A percentile compares a stretch with the other conserved stretches of the same genome.
Conservation (phyloP, 352 stramenopile species). For the Aphanomyces cochlioides region DNA sequence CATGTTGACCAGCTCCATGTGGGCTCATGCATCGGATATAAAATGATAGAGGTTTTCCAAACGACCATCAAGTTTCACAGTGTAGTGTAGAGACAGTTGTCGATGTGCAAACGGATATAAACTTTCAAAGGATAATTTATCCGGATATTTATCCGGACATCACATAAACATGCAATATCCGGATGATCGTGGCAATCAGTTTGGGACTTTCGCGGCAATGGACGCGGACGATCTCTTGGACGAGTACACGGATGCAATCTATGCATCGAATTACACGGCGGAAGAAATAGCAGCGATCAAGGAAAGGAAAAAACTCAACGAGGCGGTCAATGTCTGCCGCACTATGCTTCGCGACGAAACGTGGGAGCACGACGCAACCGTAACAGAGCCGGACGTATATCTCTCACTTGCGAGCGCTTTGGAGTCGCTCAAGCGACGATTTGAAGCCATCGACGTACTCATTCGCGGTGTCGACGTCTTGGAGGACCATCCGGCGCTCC, state of each 20-base stretch:
- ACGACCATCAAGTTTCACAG: not conserved
- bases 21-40: not conserved
- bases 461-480: conserved; percentile 11
- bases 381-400: conserved; percentile 26
- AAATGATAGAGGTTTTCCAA: conserved; percentile 20
- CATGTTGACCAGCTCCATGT: not conserved
- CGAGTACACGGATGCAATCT: conserved; percentile 18
- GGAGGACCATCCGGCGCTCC: conserved; percentile 24
- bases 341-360: conserved; percentile 25
- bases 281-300: conserved; percentile 24
- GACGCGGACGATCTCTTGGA: conserved; percentile 25
- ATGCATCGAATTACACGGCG: conserved; percentile 11
- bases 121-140: not conserved
- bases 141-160: conserved; percentile 10
- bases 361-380: conserved; percentile 20
- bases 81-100: too few relatives aligned
- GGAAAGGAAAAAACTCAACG: conserved; percentile 15
- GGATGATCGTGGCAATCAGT: too few relatives aligned
- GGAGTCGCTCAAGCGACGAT: conserved; percentile 18
- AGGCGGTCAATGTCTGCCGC: conserved; percentile 10
- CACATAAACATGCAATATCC: not conserved
- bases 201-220: not conserved
- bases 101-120: too few relatives aligned
- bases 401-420: conserved; percentile 23
- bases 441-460: conserved; percentile 27